Evolutionary conservation across 2,329 filamentous ascomycete genomes (phyloP).

Genomic region (Neofusicoccum ribis): DNA sequence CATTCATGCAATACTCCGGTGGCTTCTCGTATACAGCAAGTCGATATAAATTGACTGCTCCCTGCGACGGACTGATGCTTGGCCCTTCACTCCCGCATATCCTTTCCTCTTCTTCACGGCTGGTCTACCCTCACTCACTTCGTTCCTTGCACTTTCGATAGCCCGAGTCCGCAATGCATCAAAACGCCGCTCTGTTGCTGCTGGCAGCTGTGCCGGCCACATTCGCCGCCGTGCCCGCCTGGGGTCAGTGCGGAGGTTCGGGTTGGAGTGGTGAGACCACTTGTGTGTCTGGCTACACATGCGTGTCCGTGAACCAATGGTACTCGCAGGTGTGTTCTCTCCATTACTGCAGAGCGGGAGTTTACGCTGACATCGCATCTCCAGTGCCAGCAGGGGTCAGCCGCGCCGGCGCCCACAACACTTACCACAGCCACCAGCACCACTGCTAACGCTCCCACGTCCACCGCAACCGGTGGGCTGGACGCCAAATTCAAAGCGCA

Average conservation of each 20-base stretch:
- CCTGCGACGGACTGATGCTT: background rate
- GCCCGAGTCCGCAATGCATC: background rate
- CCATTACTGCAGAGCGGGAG: no score
- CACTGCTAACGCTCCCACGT: slow-evolving; percentile 14
- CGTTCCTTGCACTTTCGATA: background rate
- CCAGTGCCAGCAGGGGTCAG: slow-evolving; percentile 15
- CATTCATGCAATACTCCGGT: background rate
- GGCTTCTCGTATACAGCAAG: background rate
- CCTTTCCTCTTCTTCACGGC: background rate
- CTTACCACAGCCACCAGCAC: slow-evolving; percentile 7
- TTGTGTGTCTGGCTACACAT: slow-evolving; percentile 19
- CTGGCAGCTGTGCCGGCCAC: background rate
- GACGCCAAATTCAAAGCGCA: slow-evolving; percentile 58
- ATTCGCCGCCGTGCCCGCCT: slow-evolving; percentile 12
- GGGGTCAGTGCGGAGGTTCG: slow-evolving; percentile 21
- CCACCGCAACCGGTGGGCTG: slow-evolving; percentile 36
- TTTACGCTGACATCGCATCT: background rate
- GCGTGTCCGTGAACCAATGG: slow-evolving; percentile 10
- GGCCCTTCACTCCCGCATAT: background rate
- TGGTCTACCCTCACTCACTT: background rate
- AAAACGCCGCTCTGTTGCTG: background rate
- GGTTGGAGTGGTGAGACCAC: slow-evolving; percentile 3
- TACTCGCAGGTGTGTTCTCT: slow-evolving; percentile 15
- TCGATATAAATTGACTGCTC: background rate
- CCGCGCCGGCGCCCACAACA: background rate